Percentiles rank a stretch among this genome's conserved stretches.
Conservation (phyloP, 257 asterid genomes). For the Solanum sparsipilum region DNA sequence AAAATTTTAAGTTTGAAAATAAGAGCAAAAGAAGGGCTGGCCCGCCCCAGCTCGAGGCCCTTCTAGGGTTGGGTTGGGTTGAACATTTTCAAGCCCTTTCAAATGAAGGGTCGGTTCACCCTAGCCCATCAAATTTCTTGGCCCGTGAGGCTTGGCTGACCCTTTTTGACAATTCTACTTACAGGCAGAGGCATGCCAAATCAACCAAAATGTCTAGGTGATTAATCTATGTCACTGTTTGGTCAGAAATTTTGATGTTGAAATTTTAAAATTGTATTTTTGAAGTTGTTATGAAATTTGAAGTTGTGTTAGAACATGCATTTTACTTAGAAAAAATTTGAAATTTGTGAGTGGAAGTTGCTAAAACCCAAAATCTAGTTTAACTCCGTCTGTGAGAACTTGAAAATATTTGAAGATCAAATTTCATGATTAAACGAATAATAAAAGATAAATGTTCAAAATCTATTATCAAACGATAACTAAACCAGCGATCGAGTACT, state of each 20-base stretch:
- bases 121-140: neutral
- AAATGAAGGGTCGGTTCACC: no score
- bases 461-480: neutral
- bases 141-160: neutral
- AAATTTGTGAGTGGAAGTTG: neutral
- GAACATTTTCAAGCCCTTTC: no score
- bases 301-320: neutral
- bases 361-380: neutral
- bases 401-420: neutral
- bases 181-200: neutral
- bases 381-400: neutral
- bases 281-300: neutral
- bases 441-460: neutral
- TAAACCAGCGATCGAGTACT: neutral
- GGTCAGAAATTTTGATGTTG: neutral
- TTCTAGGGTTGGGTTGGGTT: neutral
- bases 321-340: neutral
- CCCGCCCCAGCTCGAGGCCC: neutral
- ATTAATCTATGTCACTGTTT: neutral
- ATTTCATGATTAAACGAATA: neutral
- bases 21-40: neutral
- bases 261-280: neutral
- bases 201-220: neutral
- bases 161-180: neutral
- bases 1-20: neutral